These are phyloP conservation scores for Neurospora sp. DNA, from an alignment of 495 filamentous ascomycete genomes.

Conservation along the genomic window DNA sequence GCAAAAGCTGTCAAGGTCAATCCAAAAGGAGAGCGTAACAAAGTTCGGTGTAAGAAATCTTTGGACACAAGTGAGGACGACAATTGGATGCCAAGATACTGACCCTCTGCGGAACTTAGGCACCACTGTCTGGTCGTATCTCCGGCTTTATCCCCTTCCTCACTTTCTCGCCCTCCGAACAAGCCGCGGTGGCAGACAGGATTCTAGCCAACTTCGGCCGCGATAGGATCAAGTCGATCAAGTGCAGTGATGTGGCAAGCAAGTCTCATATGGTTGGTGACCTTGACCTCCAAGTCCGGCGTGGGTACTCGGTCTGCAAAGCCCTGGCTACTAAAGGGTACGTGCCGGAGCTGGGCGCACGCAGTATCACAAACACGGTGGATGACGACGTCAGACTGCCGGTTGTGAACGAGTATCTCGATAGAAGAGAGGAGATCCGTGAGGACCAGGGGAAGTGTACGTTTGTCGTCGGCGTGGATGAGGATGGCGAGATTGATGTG, in stretches of 20 bases:
- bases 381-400: no score
- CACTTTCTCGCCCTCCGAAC: constrained; percentile 34
- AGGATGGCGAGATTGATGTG: no score
- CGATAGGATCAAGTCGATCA: constrained; percentile 22
- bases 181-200: constrained; percentile 37
- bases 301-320: constrained; percentile 27
- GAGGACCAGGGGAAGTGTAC: no score
- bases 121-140: constrained; percentile 34
- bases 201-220: constrained; percentile 27
- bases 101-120: neutral
- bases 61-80: no score
- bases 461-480: no score
- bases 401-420: no score
- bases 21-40: constrained; percentile 22
- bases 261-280: constrained; percentile 21
- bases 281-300: constrained; percentile 18
- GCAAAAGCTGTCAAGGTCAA: constrained; percentile 16
- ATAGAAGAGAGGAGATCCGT: no score
- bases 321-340: constrained; percentile 27
- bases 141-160: constrained; percentile 36
- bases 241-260: constrained; percentile 11
- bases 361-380: no score
- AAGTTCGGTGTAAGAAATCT: constrained; percentile 6
- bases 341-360: constrained; percentile 8
- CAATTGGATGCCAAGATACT: neutral